A percentile compares a stretch with the other conserved stretches of the same genome.
These are phyloP conservation scores for Coffea eugenioides DNA, from an alignment of 257 asterid genomes.

Conservation along the genomic window DNA sequence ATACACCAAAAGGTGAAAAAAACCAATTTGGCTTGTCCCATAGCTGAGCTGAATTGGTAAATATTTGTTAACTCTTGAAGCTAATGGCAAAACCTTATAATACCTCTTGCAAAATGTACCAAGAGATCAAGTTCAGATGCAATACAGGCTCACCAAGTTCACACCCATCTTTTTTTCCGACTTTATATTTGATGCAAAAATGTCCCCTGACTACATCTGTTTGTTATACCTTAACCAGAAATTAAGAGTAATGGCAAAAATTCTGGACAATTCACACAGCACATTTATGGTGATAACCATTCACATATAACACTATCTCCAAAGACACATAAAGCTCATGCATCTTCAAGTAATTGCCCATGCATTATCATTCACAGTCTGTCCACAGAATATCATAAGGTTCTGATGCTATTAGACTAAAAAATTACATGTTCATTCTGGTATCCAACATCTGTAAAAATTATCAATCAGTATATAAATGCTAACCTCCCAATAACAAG, in stretches of 20 bases:
- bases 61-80: neutral
- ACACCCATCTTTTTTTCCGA: neutral
- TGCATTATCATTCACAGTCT: neutral
- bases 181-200: neutral
- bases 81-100: neutral
- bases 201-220: neutral
- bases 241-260: neutral
- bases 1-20: neutral
- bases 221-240: neutral
- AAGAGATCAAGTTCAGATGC: neutral
- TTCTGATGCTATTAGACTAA: neutral
- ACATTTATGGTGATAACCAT: neutral
- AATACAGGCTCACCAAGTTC: no score
- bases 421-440: neutral
- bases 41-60: neutral
- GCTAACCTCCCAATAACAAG: slow-evolving; percentile 77
- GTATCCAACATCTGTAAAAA: neutral
- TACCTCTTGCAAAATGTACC: neutral
- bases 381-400: neutral
- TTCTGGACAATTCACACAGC: neutral
- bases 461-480: neutral
- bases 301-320: neutral
- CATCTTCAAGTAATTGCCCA: neutral
- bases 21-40: neutral
- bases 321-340: neutral